Percentiles rank a stretch among this genome's conserved stretches.
phyloP scores from a whole-genome alignment of 2,329 filamentous ascomycete genomes.

The Penicillium sp. region DNA sequence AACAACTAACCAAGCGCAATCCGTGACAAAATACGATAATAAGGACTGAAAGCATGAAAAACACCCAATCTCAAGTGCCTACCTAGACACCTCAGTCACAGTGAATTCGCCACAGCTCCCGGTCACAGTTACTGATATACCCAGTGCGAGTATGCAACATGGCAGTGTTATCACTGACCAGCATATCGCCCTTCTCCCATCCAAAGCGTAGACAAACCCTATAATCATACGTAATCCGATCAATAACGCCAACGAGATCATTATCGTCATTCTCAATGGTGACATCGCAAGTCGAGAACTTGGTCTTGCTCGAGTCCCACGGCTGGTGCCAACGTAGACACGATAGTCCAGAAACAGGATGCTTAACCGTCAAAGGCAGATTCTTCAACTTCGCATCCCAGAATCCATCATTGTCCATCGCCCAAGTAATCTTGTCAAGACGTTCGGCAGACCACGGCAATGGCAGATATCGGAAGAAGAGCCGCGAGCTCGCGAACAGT shows the following conservation, averaged over 20 bases:
- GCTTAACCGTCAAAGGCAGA: slow-evolving; percentile 46
- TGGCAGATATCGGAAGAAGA: slow-evolving; percentile 49
- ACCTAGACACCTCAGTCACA: slow-evolving; percentile 20
- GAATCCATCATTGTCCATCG: slow-evolving; percentile 50
- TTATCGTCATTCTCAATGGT: slow-evolving; percentile 45
- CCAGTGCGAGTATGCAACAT: slow-evolving; percentile 30
- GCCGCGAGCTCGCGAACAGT: slow-evolving; percentile 51
- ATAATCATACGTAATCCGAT: slow-evolving; percentile 48
- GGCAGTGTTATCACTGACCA: slow-evolving; percentile 51
- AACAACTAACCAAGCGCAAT: not conserved
- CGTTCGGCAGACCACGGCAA: slow-evolving; percentile 30
- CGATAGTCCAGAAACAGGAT: slow-evolving; percentile 46
- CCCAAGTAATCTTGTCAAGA: slow-evolving; percentile 39
- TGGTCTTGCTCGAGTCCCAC: slow-evolving; percentile 52
- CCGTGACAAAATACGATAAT: not conserved
- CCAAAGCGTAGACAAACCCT: slow-evolving; percentile 50
- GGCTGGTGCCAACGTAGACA: slow-evolving; percentile 56
- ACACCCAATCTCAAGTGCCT: not conserved
- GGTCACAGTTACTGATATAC: slow-evolving; percentile 25
- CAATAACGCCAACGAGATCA: slow-evolving; percentile 38
- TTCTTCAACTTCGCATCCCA: slow-evolving; percentile 43
- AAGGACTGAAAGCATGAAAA: too few relatives aligned
- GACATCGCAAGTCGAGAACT: slow-evolving; percentile 48
- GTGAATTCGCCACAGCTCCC: slow-evolving; percentile 29
- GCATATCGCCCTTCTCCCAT: slow-evolving; percentile 55